Base-by-base conservation (phyloP, 805 yeast genomes). In the Candida odintsovae region DNA sequence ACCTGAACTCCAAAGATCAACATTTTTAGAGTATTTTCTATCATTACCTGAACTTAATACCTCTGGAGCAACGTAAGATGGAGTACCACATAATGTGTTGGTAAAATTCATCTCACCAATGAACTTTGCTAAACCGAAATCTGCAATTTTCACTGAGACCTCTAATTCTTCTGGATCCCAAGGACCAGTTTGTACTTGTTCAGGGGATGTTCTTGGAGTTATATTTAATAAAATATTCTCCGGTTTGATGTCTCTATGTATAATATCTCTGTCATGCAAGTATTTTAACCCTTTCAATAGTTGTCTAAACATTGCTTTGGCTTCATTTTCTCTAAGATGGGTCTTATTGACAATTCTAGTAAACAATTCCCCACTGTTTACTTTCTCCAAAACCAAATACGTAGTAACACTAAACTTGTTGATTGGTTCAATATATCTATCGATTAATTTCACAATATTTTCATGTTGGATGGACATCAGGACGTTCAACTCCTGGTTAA, bases 61-160 rank as follows among this genome's bases (percentile, higher is more conserved):
- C 57, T 86, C 95, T 0, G 95, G 95, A 0, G 94, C 94, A 18
- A 86, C 94, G 58, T 86, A 86, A 0, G 92, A 89, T 0, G 95
- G 95, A 0, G 95, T 86, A 2, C 95, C 95, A 66, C 95, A 86
- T 37, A 86, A 64, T 0, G 95, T 86, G 54, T 81, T 81, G 10
- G 95, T 84, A 59, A 84, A 84, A 50, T 80, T 77, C 51, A 79
- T 66, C 54, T 83, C 89, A 7, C 92, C 92, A 39, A 86, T 72
- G 41, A 70, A 67, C 53, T 77, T 71, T 1, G 81, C 77, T 16
- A 78, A 52, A 0, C 97, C 97, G 65, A 86, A 86, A 65, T 86
- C 95, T 1, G 92, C 94, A 43, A 86, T 83, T 58, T 86, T 86
- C 10, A 86, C 89, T 49, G 67, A 66, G 8, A 86, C 75, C 49